Conservation (phyloP, 106 monocot genomes). For the Xerophyta viscosa region DNA sequence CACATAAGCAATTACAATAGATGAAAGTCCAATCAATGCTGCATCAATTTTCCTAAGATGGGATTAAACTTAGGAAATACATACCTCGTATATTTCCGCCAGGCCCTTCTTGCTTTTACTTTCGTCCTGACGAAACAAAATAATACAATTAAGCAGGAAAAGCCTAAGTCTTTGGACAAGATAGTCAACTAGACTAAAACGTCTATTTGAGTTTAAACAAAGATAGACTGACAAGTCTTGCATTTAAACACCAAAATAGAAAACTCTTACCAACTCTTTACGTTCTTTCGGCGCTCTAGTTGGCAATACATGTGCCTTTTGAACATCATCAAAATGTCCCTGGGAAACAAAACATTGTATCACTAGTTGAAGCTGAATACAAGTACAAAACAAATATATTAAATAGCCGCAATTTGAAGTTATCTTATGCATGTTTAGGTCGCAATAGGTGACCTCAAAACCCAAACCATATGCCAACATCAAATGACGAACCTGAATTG, state of each 20-base stretch:
- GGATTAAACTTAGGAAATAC: not conserved
- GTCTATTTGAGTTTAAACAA: not conserved
- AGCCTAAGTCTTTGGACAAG: not conserved
- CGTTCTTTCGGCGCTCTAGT: conserved; percentile 59
- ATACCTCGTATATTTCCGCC: conserved; percentile 94
- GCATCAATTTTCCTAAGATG: not conserved
- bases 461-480: too few relatives aligned
- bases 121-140: conserved; percentile 59
- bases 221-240: too few relatives aligned
- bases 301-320: conserved; percentile 51
- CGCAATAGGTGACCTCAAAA: too few relatives aligned
- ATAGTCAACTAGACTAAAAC: not conserved
- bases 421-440: too few relatives aligned
- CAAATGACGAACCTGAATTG: not conserved
- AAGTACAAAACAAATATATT: too few relatives aligned
- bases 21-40: not conserved
- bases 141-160: conserved; percentile 5
- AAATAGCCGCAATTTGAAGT: too few relatives aligned
- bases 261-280: conserved; percentile 63
- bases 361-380: too few relatives aligned
- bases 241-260: not conserved
- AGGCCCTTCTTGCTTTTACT: conserved; percentile 91
- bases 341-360: conserved; percentile 1
- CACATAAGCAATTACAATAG: too few relatives aligned
- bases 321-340: conserved; percentile 89